A percentile compares a stretch with the other conserved stretches of the same genome.
Evolutionary conservation across 768 basidiomycete genomes (phyloP).

Genomic region (Erythrobasidium yunnanense): DNA sequence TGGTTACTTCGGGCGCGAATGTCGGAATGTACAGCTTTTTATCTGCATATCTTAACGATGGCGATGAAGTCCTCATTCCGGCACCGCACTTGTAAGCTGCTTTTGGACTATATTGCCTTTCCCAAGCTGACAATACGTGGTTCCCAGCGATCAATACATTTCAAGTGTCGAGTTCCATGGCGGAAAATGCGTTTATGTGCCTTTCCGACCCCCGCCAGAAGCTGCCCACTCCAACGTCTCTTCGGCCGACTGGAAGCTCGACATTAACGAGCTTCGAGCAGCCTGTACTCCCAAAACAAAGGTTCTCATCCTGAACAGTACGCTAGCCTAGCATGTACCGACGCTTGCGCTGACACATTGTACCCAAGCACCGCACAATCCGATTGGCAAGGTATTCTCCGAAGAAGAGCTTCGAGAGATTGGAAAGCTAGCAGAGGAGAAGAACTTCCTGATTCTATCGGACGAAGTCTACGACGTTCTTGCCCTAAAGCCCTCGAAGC

Average conservation of each 20-base stretch:
- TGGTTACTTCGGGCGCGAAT: slow-evolving; percentile 68
- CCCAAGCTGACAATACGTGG: neutral
- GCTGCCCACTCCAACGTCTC: slow-evolving; percentile 47
- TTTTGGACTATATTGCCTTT: neutral
- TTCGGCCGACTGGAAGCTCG: slow-evolving; percentile 73
- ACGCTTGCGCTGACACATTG: slow-evolving; percentile 44
- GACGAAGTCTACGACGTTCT: slow-evolving; percentile 99
- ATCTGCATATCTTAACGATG: slow-evolving; percentile 76
- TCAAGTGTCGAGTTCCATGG: slow-evolving; percentile 35
- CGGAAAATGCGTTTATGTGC: slow-evolving; percentile 50
- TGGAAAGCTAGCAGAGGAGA: slow-evolving; percentile 76
- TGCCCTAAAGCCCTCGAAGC: slow-evolving; percentile 74
- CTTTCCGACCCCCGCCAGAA: slow-evolving; percentile 70
- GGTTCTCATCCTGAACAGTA: slow-evolving; percentile 43
- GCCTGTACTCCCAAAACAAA: slow-evolving; percentile 83
- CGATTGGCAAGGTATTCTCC: slow-evolving; percentile 89
- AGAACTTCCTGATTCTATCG: slow-evolving; percentile 80
- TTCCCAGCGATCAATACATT: slow-evolving; percentile 35
- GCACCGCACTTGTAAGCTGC: slow-evolving; percentile 48
- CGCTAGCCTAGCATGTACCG: slow-evolving; percentile 49
- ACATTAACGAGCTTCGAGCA: slow-evolving; percentile 75
- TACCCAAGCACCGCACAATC: slow-evolving; percentile 64
- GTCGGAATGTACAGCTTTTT: slow-evolving; percentile 88
- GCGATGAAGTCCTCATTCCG: slow-evolving; percentile 96
- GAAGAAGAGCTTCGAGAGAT: slow-evolving; percentile 70